phyloP scores from a whole-genome alignment of 2,329 filamentous ascomycete species.

The Alternaria metachromatica region DNA sequence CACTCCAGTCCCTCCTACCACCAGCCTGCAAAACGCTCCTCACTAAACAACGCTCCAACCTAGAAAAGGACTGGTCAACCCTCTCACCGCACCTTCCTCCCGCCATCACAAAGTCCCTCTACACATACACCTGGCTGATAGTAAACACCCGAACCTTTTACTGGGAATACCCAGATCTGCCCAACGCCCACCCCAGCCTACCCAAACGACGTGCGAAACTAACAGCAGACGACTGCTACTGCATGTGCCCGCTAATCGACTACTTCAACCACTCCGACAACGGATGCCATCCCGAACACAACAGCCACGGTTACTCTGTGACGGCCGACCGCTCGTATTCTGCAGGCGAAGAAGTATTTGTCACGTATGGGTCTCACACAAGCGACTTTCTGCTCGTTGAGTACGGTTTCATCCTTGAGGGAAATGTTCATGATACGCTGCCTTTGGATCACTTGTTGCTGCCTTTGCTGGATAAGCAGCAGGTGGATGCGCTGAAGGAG shows the following conservation, averaged over 20 bases:
- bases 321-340: slow-evolving; percentile 59
- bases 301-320: slow-evolving; percentile 61
- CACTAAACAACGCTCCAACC: slow-evolving; percentile 61
- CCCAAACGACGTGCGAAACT: slow-evolving; percentile 51
- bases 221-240: slow-evolving; percentile 66
- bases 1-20: slow-evolving; percentile 51
- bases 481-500: slow-evolving; percentile 49
- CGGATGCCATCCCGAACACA: slow-evolving; percentile 61
- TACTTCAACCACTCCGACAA: slow-evolving; percentile 67
- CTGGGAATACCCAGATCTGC: slow-evolving; percentile 54
- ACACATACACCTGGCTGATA: slow-evolving; percentile 65
- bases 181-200: slow-evolving; percentile 50
- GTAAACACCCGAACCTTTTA: slow-evolving; percentile 68
- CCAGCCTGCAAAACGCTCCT: slow-evolving; percentile 54
- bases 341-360: slow-evolving; percentile 69
- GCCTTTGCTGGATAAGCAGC: slow-evolving; percentile 41
- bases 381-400: slow-evolving; percentile 77
- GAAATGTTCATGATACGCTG: slow-evolving; percentile 50
- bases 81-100: slow-evolving; percentile 55
- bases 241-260: slow-evolving; percentile 74
- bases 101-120: slow-evolving; percentile 51
- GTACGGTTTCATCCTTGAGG: slow-evolving; percentile 59
- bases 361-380: slow-evolving; percentile 73
- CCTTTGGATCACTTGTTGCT: slow-evolving; percentile 53
- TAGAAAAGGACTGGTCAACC: slow-evolving; percentile 58